Evolutionary conservation across 345 rosid species (phyloP).

Genomic region (Carallia pectinifolia): DNA sequence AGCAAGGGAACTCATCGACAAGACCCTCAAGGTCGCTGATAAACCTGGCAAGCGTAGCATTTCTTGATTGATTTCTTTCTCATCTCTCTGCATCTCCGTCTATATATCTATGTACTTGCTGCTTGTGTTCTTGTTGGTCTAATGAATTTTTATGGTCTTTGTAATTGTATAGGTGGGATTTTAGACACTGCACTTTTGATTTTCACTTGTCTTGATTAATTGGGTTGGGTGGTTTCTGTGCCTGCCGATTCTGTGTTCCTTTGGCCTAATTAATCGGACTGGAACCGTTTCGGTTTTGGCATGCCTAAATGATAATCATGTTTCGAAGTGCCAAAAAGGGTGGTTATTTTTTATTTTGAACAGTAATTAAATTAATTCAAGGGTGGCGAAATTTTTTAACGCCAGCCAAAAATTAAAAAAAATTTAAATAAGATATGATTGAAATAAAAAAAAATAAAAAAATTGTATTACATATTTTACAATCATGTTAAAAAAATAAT

Average conservation of each 20-base stretch:
- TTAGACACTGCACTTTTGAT: not conserved
- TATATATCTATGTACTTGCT: not conserved
- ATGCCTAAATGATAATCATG: not conserved
- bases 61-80: conserved; percentile 12
- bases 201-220: too few species aligned
- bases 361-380: too few species aligned
- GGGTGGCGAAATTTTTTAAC: too few species aligned
- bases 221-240: not conserved
- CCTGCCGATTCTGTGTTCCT: conserved; percentile 20
- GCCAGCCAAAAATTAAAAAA: too few species aligned
- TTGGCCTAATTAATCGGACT: not conserved
- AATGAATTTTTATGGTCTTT: not conserved
- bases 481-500: too few species aligned
- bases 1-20: conserved; percentile 67
- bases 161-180: not conserved
- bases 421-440: too few species aligned
- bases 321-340: too few species aligned
- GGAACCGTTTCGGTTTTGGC: conserved; percentile 26
- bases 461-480: too few species aligned
- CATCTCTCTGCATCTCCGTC: not conserved
- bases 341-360: too few species aligned
- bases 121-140: not conserved
- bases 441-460: too few species aligned
- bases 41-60: conserved; percentile 60
- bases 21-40: conserved; percentile 81